A percentile compares a stretch with the other conserved stretches of the same genome.
Conservation (phyloP, 306 rosid species). For the Boehmeria nivea region DNA sequence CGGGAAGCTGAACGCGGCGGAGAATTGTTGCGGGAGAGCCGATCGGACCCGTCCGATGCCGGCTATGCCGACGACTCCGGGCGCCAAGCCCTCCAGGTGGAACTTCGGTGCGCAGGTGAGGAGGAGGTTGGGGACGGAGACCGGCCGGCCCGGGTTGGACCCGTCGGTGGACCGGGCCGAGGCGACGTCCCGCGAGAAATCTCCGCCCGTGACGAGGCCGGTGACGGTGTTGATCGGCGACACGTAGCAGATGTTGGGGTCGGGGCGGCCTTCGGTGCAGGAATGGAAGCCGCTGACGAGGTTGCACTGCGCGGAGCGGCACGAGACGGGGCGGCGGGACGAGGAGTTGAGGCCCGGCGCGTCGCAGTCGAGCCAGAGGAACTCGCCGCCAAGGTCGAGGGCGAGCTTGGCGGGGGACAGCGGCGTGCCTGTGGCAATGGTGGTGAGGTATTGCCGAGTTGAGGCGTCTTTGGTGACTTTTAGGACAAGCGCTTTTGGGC, state of each 20-base stretch:
- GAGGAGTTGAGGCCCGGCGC: constrained; percentile 28
- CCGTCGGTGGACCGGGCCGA: neutral
- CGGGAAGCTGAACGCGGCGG: neutral
- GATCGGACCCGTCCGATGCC: constrained; percentile 31
- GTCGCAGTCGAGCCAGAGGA: constrained; percentile 29
- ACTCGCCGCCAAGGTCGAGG: constrained; percentile 32
- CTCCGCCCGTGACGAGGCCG: neutral
- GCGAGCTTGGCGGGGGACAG: neutral
- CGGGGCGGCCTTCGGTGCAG: constrained; percentile 11
- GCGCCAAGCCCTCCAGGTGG: constrained; percentile 19
- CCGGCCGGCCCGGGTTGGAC: neutral
- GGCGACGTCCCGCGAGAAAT: constrained; percentile 8
- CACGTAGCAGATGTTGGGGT: constrained; percentile 23
- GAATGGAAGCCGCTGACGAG: constrained; percentile 2
- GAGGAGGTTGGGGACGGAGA: neutral
- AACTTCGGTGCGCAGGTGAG: too few relatives aligned
- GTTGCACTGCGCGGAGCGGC: constrained; percentile 27
- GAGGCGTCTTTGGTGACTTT: constrained; percentile 24
- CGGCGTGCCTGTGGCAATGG: constrained; percentile 31
- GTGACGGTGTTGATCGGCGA: constrained; percentile 17
- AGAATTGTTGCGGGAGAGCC: constrained; percentile 21
- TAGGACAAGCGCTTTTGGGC: too few relatives aligned
- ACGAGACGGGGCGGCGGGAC: constrained; percentile 10
- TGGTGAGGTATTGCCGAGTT: constrained; percentile 31
- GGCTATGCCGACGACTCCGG: constrained; percentile 13